Evolutionary conservation across 2,329 filamentous ascomycete species (phyloP), one percentile per base, ranked within the genome.

Genomic region (Xylariales sp.): DNA sequence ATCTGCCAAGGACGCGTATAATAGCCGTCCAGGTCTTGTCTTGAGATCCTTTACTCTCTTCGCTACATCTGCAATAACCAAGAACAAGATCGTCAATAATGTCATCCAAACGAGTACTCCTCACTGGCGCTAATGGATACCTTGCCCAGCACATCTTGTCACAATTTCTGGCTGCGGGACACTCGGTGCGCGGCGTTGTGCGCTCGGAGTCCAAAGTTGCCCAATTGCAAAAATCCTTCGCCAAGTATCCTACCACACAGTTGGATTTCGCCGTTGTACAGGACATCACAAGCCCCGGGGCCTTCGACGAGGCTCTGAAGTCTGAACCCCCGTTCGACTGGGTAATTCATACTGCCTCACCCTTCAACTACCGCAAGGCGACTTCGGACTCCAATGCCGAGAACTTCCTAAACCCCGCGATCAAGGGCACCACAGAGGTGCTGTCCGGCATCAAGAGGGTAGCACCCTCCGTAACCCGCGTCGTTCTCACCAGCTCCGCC

Each of bases 211-310:
- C 52, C 28, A 59, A 59, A 37, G 48, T 48, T 6, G 40, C 53
- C 16, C 38, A 44, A 18, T 48, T 57, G n/a, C 38, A 49, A 15
- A 33, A 44, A 28, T 44, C 50, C 13, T 52, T 58, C 27, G 36
- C 38, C 13, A 43, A 45, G 31, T 53, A 57, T 32, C 46, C 51
- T 27, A 47, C 52, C 33, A 27, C 54, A 11, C 44, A 45, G 30
- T 42, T 52, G 14, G 48, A 50, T 29, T 46, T 57, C 28, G 54
- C 41, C 23, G 72, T 84, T 45, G 81, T 85, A n/a, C 70, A 76
- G 35, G 81, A 85, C 48, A 79, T 85, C 46, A 78, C 80, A 2
- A 57, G 74, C 45, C 66, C 74, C 34, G 70, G 69, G 29, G 81
- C 51, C 24, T 58, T 56, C 29, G 52, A 52, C 8, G 42, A 36